phyloP scores from a whole-genome alignment of 495 filamentous ascomycete species.

The Cercophora newfieldiana region DNA sequence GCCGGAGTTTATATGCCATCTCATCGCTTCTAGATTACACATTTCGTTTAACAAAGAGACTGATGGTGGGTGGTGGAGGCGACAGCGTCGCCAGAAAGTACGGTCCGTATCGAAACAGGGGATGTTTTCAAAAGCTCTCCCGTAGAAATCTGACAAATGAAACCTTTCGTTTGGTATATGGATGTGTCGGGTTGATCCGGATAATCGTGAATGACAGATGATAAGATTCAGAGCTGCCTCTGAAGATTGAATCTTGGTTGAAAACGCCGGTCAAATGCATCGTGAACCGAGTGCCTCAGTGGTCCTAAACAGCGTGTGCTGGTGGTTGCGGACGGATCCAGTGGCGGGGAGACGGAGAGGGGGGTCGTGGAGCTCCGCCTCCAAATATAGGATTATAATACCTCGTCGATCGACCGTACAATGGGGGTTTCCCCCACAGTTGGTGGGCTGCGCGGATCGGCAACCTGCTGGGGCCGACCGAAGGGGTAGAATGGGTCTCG shows the following conservation, averaged over 20 bases:
- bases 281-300: background rate
- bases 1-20: background rate
- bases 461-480: slow-evolving; percentile 42
- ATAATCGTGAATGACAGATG: background rate
- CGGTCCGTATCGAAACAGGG: background rate
- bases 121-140: background rate
- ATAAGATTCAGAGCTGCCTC: background rate
- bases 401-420: slow-evolving; percentile 62
- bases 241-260: background rate
- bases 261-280: background rate
- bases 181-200: background rate
- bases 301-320: background rate
- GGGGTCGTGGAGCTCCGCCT: background rate
- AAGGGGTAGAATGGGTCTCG: slow-evolving; percentile 51
- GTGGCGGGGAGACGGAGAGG: background rate
- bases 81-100: background rate
- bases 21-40: slow-evolving; percentile 28
- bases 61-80: background rate
- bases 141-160: background rate
- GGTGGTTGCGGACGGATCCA: background rate
- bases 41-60: slow-evolving; percentile 26
- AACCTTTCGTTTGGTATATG: background rate
- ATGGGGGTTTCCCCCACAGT: slow-evolving; percentile 66
- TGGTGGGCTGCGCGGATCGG: slow-evolving; percentile 65
- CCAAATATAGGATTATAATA: slow-evolving; percentile 38